These are phyloP conservation scores for Diaporthe vexans DNA, from an alignment of 2,329 filamentous ascomycete genomes.

Conservation along the genomic window DNA sequence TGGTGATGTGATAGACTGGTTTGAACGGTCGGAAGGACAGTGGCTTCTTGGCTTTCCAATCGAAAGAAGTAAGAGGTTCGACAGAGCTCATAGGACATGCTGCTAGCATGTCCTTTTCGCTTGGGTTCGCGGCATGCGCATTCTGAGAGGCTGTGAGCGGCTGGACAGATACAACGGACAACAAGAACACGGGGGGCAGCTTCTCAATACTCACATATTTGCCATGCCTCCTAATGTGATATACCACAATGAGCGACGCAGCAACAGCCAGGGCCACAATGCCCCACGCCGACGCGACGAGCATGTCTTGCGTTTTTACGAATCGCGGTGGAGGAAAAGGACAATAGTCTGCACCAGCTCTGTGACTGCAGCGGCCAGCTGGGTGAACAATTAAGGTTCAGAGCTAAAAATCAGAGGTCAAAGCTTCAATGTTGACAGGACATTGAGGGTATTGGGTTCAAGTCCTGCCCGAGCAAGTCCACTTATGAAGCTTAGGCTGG, in stretches of 20 bases:
- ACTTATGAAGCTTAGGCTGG: neutral
- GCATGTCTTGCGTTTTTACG: neutral
- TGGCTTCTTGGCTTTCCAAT: constrained; percentile 57
- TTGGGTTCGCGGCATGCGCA: too few relatives aligned
- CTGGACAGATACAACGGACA: too few relatives aligned
- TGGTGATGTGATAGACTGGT: constrained; percentile 66
- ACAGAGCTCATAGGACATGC: constrained; percentile 43
- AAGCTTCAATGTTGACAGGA: neutral
- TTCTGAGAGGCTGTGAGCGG: neutral
- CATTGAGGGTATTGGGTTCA: neutral
- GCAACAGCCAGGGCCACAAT: constrained; percentile 15
- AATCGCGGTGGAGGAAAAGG: neutral
- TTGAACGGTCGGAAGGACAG: constrained; percentile 63
- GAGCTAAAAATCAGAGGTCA: neutral
- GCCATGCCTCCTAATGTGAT: neutral
- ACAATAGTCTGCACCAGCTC: too few relatives aligned
- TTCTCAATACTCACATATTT: neutral
- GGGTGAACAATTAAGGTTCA: neutral
- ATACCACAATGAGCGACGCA: neutral
- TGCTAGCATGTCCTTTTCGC: neutral
- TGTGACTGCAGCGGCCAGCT: neutral
- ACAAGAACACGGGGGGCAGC: too few relatives aligned
- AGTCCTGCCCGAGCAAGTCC: neutral
- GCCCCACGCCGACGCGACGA: neutral
- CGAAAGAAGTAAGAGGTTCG: constrained; percentile 51